Evolutionary conservation across 257 asterid genomes (phyloP), one percentile per base, ranked within the genome.

Genomic region (Paulownia fortunei): DNA sequence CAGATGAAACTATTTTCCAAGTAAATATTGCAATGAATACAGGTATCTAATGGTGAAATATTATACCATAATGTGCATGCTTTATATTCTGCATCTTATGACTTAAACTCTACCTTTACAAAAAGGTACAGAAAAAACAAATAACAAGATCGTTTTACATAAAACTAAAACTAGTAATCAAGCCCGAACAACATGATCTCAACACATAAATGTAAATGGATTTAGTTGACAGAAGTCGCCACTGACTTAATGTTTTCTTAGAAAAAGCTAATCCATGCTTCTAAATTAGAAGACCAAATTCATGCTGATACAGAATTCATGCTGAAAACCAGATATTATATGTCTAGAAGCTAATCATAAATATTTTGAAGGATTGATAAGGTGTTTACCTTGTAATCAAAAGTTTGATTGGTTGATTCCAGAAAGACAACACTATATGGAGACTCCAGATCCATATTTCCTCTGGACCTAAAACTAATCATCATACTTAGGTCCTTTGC

Each of bases 401-500:
- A 93, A 77, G 75, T 73, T 85, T 96, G 98, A 73, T 87, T 82
- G 72, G 94, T 86, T 68, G 97, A 80, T 81, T 92, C 85, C 81
- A 96, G 83, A 82, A 79, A 79, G 65, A 90, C 94, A 75, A 62
- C 76, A 34, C 73, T 69, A 77, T 85, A 54, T 8, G 87, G 80
- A 79, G 98, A 86, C 75, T 73, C 87, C 66, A 12, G 77, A 72
- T 85, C 87, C 77, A 65, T 62, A 27, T 85, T 79, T 82, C 84
- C 81, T 77, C 86, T 80, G 44, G 94, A 73, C 82, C 88, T 88
- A 72, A 92, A 96, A 84, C 88, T 90, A 71, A 96, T 83, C 93
- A 96, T 96, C 95, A 96, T 82, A 76, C 99, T 93, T 74, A 96
- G 83, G 86, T 96, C 99, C 88, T 96, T 93, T 65, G 97, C 97